Percentiles rank a stretch among this genome's conserved stretches.
Evolutionary conservation across 352 stramenopile genomes (phyloP).

Genomic region (Detonula confervacea): DNA sequence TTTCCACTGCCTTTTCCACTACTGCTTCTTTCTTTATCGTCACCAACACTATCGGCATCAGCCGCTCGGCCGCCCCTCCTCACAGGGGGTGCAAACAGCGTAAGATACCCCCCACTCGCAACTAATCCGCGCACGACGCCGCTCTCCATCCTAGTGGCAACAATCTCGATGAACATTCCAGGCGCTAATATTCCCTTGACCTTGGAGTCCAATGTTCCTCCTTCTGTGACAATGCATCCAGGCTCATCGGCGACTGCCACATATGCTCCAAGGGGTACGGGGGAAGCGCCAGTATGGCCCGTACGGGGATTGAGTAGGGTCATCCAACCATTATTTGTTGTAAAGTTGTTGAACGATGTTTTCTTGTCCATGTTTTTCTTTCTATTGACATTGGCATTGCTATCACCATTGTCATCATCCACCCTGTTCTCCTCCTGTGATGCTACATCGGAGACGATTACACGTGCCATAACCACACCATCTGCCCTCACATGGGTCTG

Average conservation of each 20-base stretch:
- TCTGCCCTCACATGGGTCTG: conserved; percentile 39
- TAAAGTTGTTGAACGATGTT: no score
- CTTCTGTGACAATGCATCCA: conserved; percentile 50
- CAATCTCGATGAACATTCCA: conserved; percentile 47
- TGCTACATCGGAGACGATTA: conserved; percentile 23
- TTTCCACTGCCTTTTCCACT: background rate
- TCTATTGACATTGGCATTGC: background rate
- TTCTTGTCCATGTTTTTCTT: background rate
- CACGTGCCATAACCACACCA: conserved; percentile 37
- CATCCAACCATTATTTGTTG: conserved; percentile 52
- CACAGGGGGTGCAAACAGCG: conserved; percentile 30
- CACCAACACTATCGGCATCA: no score
- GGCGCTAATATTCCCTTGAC: conserved; percentile 23
- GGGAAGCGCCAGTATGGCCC: conserved; percentile 7
- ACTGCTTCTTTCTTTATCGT: background rate
- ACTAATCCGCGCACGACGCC: conserved; percentile 50
- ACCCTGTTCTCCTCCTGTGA: background rate
- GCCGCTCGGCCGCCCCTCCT: no score
- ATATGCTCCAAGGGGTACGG: conserved; percentile 46
- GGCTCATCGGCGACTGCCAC: conserved; percentile 36
- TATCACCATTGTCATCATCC: background rate
- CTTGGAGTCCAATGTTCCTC: conserved; percentile 43
- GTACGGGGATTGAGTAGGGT: conserved; percentile 39
- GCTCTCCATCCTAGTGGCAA: conserved; percentile 52
- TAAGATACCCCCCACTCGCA: conserved; percentile 41